Evolutionary conservation across 2,329 filamentous ascomycete species (phyloP), one percentile per base, ranked within the genome.

Genomic region (Colletotrichum somersetense): DNA sequence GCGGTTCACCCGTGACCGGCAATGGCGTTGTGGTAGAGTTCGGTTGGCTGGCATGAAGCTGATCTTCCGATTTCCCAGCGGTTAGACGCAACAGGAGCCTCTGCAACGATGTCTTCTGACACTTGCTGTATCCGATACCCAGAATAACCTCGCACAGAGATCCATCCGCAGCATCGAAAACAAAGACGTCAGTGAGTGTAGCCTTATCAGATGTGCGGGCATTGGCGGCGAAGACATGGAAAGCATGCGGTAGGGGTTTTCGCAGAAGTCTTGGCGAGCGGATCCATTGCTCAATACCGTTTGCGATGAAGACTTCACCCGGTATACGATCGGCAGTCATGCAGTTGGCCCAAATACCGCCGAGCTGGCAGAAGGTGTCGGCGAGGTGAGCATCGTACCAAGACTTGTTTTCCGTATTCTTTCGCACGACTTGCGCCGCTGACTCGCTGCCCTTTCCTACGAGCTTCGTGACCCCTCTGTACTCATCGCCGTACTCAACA

Each of bases 281-380:
- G 7, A 83, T 77, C 78, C 75, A 80, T 23, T 68, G 55, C 14
- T 82, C 80, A 50, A 79, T 74, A 1, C 79, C 75, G 14, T 73
- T 78, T 7, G 78, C 75, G 26, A 84, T 75, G 75, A 75, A 84
- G 44, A 83, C 79, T 38, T 80, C 79, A 0, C 48, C 65, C 0
- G 73, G 42, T 1, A 61, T 44, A 6, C 66, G 48, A 10, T 81
- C 77, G 0, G 8, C 14, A 23, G 77, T 77, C 80, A 84, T 80
- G 67, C 73, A 76, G 72, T 84, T 84, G 8, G 80, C 76, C 62
- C 72, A 83, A 2, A 84, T 76, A 4, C 82, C 82, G 20, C 61
- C 80, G 0, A 83, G 77, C 70, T 84, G 83, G 44, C 79, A 74
- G 71, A 83, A 80, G 2, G 58, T 68, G 61, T 84, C 83, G 12